Conservation (phyloP, 441 rosid genomes). For the Populus hybrid region DNA sequence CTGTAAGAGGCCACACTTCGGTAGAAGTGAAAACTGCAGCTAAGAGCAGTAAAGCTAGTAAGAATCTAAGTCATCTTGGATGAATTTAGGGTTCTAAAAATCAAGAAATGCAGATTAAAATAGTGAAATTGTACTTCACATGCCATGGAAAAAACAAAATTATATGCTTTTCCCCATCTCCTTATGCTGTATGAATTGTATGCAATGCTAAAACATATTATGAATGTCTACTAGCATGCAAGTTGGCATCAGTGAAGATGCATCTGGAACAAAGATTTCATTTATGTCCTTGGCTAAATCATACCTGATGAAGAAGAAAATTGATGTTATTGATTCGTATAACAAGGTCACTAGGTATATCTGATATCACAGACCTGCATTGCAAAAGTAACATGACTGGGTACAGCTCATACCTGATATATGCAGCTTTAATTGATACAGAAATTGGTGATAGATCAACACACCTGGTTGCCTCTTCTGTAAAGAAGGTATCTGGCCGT, state of each 20-base stretch:
- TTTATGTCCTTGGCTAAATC: conserved; percentile 8
- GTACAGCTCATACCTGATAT: not conserved
- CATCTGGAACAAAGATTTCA: not conserved
- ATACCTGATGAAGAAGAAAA: conserved; percentile 86
- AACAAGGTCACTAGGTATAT: conserved; percentile 62
- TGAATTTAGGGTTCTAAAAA: not conserved
- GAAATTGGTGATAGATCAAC: not conserved
- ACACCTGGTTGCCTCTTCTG: conserved; percentile 80
- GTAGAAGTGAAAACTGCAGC: conserved; percentile 80
- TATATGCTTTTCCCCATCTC: not conserved
- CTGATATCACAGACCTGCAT: conserved; percentile 74
- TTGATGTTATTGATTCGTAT: conserved; percentile 56
- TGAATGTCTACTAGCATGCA: not conserved
- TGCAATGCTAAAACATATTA: not conserved
- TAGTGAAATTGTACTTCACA: not conserved
- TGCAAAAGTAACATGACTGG: not conserved
- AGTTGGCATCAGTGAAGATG: not conserved
- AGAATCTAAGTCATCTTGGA: not conserved
- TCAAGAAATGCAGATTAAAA: not conserved
- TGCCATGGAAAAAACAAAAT: not conserved
- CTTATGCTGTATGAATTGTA: not conserved
- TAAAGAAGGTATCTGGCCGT: conserved; percentile 82
- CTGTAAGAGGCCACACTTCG: conserved; percentile 79
- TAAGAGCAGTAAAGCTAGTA: conserved; percentile 31
- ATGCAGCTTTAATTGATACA: not conserved